Evolutionary conservation across 495 filamentous ascomycete genomes (phyloP), one percentile per base, ranked within the genome.

Genomic region (Cairneyella variabilis): DNA sequence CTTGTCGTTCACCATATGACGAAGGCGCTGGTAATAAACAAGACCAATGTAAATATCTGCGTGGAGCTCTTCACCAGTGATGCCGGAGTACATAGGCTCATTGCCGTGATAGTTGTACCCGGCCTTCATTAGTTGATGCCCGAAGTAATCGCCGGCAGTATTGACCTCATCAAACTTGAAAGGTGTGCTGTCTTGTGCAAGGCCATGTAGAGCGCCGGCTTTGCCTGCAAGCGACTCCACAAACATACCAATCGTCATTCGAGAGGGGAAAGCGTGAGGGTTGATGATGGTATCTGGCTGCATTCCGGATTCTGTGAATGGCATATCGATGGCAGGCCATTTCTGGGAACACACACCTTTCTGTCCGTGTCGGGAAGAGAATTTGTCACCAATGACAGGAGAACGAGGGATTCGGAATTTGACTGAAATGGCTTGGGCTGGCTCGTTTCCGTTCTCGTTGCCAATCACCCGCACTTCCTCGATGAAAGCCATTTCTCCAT

Each of bases 181-280:
- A 10, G 93, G 93, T 3, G 92, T 96, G 36, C 80, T 90, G 66
- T 98, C 93, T 72, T 97, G 93, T 10, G 93, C 86, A 25, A 96
- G 79, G 32, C 93, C 93, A 65, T 98, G 93, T 45, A 98, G 80
- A 26, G 93, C 87, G 10, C 93, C 93, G 16, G 91, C 79, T 72
- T 98, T 98, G 27, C 93, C 93, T 20, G 93, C 93, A 55, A 98
- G 79, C 6, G 91, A 96, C 71, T 98, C 93, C 60, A 98, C 85
- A 74, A 98, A 97, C 86, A 97, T 97, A 67, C 93, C 93, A 67
- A 98, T 98, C 21, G 93, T 98, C 93, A 98, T 98, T 70, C 93
- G 92, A 51, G 93, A 97, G n/a, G 93, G 93, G 79, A 98, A 98
- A 69, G 93, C 93, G 79, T 98, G 93, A 54, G 93, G 93, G 71